Percentiles rank a stretch among this genome's conserved stretches.
Evolutionary conservation across 306 rosid species (phyloP).

Genomic region (Cucurbita pepo): DNA sequence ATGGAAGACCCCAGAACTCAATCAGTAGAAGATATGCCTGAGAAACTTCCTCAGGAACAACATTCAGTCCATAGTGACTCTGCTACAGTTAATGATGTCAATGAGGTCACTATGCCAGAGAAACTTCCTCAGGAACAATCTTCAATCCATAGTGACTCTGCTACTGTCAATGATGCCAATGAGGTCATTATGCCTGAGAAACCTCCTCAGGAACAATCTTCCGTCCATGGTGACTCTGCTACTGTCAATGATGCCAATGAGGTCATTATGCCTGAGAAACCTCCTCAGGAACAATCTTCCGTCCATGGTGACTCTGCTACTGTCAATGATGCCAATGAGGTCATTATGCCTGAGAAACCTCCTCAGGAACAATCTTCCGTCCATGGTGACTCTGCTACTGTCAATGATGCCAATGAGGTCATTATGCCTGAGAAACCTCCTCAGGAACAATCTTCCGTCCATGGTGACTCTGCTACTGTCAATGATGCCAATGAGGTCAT

Average conservation of each 20-base stretch:
- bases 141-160: neutral
- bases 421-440: too few species aligned
- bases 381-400: too few species aligned
- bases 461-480: too few species aligned
- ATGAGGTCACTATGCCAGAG: neutral
- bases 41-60: neutral
- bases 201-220: neutral
- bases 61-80: neutral
- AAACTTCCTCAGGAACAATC: neutral
- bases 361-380: too few species aligned
- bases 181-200: neutral
- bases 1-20: constrained; percentile 6
- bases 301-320: neutral
- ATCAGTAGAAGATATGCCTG: neutral
- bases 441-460: too few species aligned
- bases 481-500: neutral
- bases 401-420: too few species aligned
- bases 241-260: too few species aligned
- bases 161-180: neutral
- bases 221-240: neutral
- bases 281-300: neutral
- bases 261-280: neutral
- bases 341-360: neutral
- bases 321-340: neutral
- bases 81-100: neutral